phyloP scores from a whole-genome alignment of 23 red algal species.

The Gracilaria gracilis region DNA sequence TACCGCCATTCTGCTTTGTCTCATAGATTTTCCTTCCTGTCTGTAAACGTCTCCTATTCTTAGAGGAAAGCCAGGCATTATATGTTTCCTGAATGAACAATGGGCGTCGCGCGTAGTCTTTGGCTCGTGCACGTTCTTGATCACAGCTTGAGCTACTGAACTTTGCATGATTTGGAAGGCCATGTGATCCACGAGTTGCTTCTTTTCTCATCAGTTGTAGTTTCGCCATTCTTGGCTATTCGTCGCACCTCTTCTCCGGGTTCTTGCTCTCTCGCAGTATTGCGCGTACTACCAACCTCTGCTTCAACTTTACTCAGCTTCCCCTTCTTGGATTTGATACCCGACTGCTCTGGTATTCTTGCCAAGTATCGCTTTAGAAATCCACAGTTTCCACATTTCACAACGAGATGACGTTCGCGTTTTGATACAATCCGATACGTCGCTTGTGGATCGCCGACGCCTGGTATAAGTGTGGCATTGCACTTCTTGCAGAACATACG shows the following conservation, averaged over 20 bases:
- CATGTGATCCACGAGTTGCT: neutral
- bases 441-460: slow-evolving; percentile 14
- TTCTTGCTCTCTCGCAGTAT: neutral
- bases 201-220: neutral
- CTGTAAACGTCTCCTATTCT: neutral
- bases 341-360: neutral
- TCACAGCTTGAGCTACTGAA: neutral
- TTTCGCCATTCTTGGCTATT: neutral
- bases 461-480: slow-evolving; percentile 34
- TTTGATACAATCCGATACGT: slow-evolving; percentile 24
- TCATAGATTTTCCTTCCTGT: neutral
- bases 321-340: neutral
- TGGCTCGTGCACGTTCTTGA: neutral
- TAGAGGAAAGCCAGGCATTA: too few species aligned
- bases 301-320: neutral
- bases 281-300: neutral
- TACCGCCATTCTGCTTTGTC: neutral
- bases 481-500: slow-evolving; percentile 69
- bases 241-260: neutral
- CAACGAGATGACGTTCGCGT: slow-evolving; percentile 43
- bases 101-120: neutral
- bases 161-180: neutral
- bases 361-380: slow-evolving; percentile 45
- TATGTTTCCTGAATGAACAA: too few species aligned
- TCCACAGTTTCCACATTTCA: slow-evolving; percentile 63